Base-by-base conservation (phyloP, 2,329 filamentous ascomycete genomes). In the Ophiostoma angusticollis region DNA sequence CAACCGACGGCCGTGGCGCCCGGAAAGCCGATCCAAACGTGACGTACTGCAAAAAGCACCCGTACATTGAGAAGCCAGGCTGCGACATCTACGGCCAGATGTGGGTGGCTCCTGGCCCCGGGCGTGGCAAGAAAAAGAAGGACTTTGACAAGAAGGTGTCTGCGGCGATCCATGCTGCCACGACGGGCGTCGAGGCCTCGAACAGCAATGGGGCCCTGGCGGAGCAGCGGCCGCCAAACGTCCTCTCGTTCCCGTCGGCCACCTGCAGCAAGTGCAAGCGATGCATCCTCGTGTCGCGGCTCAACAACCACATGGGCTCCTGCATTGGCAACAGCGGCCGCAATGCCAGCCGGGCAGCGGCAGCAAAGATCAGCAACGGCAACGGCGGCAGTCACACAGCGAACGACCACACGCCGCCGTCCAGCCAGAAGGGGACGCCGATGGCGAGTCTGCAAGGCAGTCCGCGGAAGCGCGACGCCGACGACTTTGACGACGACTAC, bases 31-130 rank as follows among this genome's bases (percentile, higher is more conserved):
- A 80, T 42, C 80, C 80, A 0, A 65, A 69, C 47, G 64, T 78
- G 48, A 74, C 79, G 48, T 87, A 86, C 65, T 89, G 83, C 68
- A 84, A 83, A 58, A 77, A 78, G 47, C 76, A 80, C 44, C 81
- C 82, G 0, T 87, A 80, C 64, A 81, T 84, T 44, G 74, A 83
- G 49, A 78, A 82, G 54, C 67, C 75, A 2, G 80, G 80, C 44
- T 81, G 78, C 60, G 82, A 89, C 57, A 84, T 87, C 47, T 86
- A 86, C 58, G 82, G 80, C 36, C 84, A 86, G 58, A 83, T 80
- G 21, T 87, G 83, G 70, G 78, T 83, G 12, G 77, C 76, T 14
- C 78, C 80, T 17, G 72, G 72, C 0, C 76, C 77, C 17, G 76
- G 76, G 12, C 71, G 80, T 44, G 81, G 80, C 44, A 83, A 82